phyloP scores from a whole-genome alignment of 345 rosid genomes.

The Capsella bursapastoris region DNA sequence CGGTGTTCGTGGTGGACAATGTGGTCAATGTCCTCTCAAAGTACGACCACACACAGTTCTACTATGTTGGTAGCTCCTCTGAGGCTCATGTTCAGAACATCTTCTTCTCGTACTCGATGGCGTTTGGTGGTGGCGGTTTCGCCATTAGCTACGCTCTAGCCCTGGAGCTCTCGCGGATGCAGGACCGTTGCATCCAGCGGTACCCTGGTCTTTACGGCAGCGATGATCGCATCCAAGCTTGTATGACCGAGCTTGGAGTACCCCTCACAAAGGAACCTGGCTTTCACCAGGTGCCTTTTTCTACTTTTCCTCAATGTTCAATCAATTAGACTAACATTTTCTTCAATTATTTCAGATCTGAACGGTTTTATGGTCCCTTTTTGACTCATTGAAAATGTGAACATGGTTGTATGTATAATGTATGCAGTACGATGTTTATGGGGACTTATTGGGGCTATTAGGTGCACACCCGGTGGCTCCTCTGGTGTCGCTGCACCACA shows the following conservation, averaged over 20 bases:
- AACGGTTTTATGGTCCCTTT: background rate
- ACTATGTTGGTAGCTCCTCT: constrained; percentile 78
- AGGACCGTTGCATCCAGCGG: constrained; percentile 77
- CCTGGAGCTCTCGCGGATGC: constrained; percentile 65
- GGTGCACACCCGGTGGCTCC: constrained; percentile 83
- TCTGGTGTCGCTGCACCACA: constrained; percentile 73
- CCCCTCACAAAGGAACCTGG: constrained; percentile 80
- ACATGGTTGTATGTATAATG: constrained; percentile 20
- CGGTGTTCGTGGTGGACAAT: constrained; percentile 69
- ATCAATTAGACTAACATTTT: background rate
- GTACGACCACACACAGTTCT: constrained; percentile 68
- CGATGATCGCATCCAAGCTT: constrained; percentile 84
- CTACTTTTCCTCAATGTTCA: background rate
- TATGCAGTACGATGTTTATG: constrained; percentile 80
- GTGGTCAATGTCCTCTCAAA: constrained; percentile 64
- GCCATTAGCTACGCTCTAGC: constrained; percentile 86
- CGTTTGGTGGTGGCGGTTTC: constrained; percentile 85
- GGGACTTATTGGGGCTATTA: constrained; percentile 71
- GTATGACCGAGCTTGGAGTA: constrained; percentile 85
- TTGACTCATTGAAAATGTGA: background rate
- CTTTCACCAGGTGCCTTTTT: constrained; percentile 71
- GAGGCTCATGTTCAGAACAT: constrained; percentile 86
- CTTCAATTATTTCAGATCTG: background rate
- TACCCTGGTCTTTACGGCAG: constrained; percentile 83
- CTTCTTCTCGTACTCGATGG: constrained; percentile 77